Base-by-base conservation (phyloP, 345 rosid genomes). In the Balakata baccata region DNA sequence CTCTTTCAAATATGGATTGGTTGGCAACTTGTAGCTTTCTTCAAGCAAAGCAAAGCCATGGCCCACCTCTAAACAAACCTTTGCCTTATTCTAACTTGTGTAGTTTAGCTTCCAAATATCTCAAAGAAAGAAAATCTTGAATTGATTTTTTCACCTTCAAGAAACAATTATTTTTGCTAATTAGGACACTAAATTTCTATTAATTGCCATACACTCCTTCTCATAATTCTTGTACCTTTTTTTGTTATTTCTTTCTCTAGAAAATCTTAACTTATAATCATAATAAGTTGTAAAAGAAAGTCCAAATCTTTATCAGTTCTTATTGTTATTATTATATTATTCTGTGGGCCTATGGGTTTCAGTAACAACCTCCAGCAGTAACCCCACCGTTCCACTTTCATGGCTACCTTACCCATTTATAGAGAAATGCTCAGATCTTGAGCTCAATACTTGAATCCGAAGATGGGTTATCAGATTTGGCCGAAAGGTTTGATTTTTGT, bases 401-500 rank as follows among this genome's bases (percentile, higher is more conserved):
- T 65, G 77, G 63, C 50, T 75, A 22, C 62, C 63, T 64, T 14
- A 20, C 18, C 70, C 69, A 41, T 50, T 67, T 51, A 59, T 41
- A 62, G 41, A 51, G 58, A 63, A 52, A 71, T 5, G 25, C 60
- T 69, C 74, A 77, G 79, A 79, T 72, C 76, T 75, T 72, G 50
- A 49, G 22, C 71, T 37, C 70, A 52, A 50, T 23, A 52, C 12
- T 38, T 59, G 49, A 51, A 29, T 64, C 61, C 79, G 22, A 64
- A 70, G 66, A 87, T 87, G 91, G 86, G 69, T 83, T 72, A 22
- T 17, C 80, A 65, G 72, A 70, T 68, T 75, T 70, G 68, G 81
- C 5, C 57, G 10, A 73, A 70, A 79, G 80, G 85, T 68, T 74
- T 81, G 37, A 74, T 83, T 23, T 53, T 81, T 45, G 75, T 84